These are phyloP conservation scores for Rosa lucieae DNA, from an alignment of 306 rosid species.

Conservation along the genomic window DNA sequence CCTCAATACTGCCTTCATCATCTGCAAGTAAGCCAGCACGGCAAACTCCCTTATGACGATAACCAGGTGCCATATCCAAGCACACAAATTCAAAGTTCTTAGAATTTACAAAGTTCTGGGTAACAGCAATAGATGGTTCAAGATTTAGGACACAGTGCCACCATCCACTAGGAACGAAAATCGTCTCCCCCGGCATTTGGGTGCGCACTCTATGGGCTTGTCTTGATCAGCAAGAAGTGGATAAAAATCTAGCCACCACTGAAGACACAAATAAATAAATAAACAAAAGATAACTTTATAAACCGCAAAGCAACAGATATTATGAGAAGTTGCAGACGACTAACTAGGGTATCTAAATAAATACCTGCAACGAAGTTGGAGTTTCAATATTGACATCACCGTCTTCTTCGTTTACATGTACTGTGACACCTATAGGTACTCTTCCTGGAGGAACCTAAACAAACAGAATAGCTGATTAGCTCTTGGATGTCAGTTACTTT, in stretches of 20 bases:
- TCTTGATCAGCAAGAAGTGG: conserved; percentile 98
- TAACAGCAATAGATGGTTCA: conserved; percentile 91
- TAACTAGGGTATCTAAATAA: conserved; percentile 16
- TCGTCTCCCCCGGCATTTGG: conserved; percentile 95
- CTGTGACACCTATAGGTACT: too few species aligned
- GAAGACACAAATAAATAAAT: conserved; percentile 24
- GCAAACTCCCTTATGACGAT: conserved; percentile 94
- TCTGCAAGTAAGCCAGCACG: conserved; percentile 94
- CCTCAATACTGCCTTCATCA: conserved; percentile 57
- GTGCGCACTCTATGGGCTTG: conserved; percentile 96
- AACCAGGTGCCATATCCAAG: conserved; percentile 99
- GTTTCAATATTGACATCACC: conserved; percentile 87
- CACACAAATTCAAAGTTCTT: conserved; percentile 91
- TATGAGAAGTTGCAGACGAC: conserved; percentile 15
- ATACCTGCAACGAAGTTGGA: conserved; percentile 91
- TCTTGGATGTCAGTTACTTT: too few species aligned
- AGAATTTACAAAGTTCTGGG: conserved; percentile 88
- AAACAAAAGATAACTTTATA: conserved; percentile 18
- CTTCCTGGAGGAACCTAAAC: too few species aligned
- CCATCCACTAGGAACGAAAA: conserved; percentile 98
- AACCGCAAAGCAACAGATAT: conserved; percentile 8
- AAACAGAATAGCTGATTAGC: too few species aligned
- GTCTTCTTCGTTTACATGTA: conserved; percentile 72
- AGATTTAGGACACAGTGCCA: conserved; percentile 97
- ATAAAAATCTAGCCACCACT: conserved; percentile 99